Evolutionary conservation across 805 yeast genomes (phyloP), one percentile per base, ranked within the genome.

Genomic region (Maudiozyma barnettii): DNA sequence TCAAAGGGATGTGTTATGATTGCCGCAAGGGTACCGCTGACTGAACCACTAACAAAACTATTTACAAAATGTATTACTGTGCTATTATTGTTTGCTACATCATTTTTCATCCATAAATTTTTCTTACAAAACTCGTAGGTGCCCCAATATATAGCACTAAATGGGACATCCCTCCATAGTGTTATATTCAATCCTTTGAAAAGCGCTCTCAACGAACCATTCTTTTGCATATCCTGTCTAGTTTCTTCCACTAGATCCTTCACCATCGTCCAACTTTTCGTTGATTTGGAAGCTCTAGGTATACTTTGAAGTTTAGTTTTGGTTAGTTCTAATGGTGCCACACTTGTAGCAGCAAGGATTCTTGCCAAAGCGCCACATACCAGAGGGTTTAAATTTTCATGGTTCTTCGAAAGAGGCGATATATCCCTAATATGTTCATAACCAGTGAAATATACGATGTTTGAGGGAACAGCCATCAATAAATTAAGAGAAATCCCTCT

Each of bases 151-250:
- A 91, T 81, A 0, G 95, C 97, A 51, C 95, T 83, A 63, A 93
- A 93, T 1, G 99, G 99, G 0, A 91, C 98, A 63, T 93, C 99
- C 65, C 99, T 75, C 96, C 96, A 91, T 14, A 93, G 72, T 0
- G 99, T 93, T 37, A 93, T 74, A 38, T 84, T 80, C 20, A 93
- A 69, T 0, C 99, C 99, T 47, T 82, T 81, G 73, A 89, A 93
- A 18, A 93, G 63, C 0, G 88, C 75, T 2, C 67, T 63, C 2
- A 76, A 50, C 4, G 48, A 13, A 0, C 99, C 99, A 13, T 73
- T 71, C 1, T 60, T 50, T 36, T 67, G 62, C 5, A 87, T 67
- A 56, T 82, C 80, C 2, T 61, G 56, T 43, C 60, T 61, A 26
- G 82, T 70, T 42, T 85, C 89, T 22, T 64, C 66, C 45, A 83